phyloP scores from a whole-genome alignment of 2,329 filamentous ascomycete genomes.

The Parastagonospora nodorum region DNA sequence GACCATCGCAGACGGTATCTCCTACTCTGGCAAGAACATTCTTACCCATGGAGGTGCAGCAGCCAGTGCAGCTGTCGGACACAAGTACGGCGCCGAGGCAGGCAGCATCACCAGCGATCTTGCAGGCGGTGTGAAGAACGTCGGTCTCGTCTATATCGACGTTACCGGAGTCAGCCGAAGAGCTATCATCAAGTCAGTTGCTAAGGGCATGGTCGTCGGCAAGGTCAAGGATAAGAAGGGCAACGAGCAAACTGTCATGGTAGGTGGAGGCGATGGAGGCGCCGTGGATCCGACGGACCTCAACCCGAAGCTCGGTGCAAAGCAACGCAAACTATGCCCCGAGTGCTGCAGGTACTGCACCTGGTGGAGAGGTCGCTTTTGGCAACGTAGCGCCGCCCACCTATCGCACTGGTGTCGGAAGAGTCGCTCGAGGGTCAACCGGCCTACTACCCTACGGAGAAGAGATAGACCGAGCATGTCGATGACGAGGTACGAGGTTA shows the following conservation, averaged over 20 bases:
- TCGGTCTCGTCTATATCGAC: conserved; percentile 96
- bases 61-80: conserved; percentile 85
- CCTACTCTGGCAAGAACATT: conserved; percentile 80
- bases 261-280: conserved; percentile 68
- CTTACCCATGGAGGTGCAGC: conserved; percentile 75
- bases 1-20: conserved; percentile 91
- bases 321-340: conserved; percentile 37
- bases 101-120: conserved; percentile 76
- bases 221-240: conserved; percentile 76
- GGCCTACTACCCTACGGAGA: conserved; percentile 42
- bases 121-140: conserved; percentile 90
- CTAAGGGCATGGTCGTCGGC: conserved; percentile 90
- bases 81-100: conserved; percentile 86
- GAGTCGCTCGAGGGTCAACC: conserved; percentile 44
- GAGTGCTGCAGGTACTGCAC: conserved; percentile 27
- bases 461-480: conserved; percentile 21
- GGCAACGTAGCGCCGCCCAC: conserved; percentile 43
- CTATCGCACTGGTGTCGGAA: conserved; percentile 40
- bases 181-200: conserved; percentile 91
- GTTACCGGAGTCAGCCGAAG: conserved; percentile 88
- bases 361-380: conserved; percentile 41
- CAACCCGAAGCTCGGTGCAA: conserved; percentile 30
- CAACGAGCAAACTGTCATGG: conserved; percentile 66
- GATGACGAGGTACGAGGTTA: conserved; percentile 27
- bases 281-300: conserved; percentile 47